phyloP scores from a whole-genome alignment of 257 asterid species.

The Eustoma russellianum region DNA sequence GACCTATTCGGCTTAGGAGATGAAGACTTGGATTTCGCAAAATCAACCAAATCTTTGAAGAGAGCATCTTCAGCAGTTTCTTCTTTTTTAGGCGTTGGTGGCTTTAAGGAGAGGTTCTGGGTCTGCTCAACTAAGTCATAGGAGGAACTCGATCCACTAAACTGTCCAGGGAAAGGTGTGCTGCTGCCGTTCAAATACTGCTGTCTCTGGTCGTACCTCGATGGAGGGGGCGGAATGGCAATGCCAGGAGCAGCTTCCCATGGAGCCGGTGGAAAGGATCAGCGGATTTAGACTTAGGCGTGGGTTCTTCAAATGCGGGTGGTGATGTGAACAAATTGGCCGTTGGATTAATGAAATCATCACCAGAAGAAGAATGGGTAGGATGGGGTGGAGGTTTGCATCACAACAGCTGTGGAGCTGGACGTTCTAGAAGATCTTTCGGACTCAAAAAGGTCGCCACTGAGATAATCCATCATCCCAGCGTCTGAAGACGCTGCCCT shows the following conservation, averaged over 20 bases:
- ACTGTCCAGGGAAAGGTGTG: slow-evolving; percentile 29
- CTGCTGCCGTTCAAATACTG: slow-evolving; percentile 70
- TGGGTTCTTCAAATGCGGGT: slow-evolving; percentile 24
- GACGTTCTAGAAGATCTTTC: slow-evolving; percentile 39
- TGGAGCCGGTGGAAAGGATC: slow-evolving; percentile 47
- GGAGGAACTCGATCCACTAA: slow-evolving; percentile 64
- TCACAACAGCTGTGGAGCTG: slow-evolving; percentile 26
- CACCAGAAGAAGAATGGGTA: slow-evolving; percentile 47
- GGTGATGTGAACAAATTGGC: slow-evolving; percentile 56
- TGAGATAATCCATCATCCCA: slow-evolving; percentile 59
- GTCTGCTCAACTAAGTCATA: slow-evolving; percentile 52
- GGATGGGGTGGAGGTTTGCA: slow-evolving; percentile 26
- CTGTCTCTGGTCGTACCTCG: slow-evolving; percentile 71
- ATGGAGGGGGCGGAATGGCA: slow-evolving; percentile 67
- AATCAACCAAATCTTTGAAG: slow-evolving; percentile 82
- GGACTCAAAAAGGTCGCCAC: slow-evolving; percentile 66
- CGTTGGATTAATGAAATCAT: slow-evolving; percentile 85
- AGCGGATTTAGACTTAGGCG: slow-evolving; percentile 39
- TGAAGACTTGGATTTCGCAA: slow-evolving; percentile 84
- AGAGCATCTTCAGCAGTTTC: slow-evolving; percentile 77
- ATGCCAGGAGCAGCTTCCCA: slow-evolving; percentile 46
- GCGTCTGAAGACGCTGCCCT: slow-evolving; percentile 39
- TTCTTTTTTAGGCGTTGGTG: slow-evolving; percentile 46
- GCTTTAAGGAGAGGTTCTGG: slow-evolving; percentile 58
- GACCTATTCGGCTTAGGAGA: slow-evolving; percentile 71